Evolutionary conservation across 768 basidiomycete species (phyloP), one percentile per base, ranked within the genome.

Genomic region (Fibroporia radiculosa): DNA sequence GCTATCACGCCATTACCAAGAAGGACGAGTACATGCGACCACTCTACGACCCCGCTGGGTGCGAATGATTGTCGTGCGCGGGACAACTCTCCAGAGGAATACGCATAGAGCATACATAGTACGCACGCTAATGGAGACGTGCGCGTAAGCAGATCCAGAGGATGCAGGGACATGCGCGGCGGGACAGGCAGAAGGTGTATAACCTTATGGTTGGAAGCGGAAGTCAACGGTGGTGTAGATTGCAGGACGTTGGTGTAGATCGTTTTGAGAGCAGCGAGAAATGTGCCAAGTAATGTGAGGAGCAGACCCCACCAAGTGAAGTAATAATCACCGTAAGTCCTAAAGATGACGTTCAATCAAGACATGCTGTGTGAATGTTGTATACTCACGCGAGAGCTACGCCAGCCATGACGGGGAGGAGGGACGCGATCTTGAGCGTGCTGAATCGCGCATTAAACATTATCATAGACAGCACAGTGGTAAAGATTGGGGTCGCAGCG

Each of bases 271-370:
- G 96, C 85, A 4, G 96, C 96, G 28, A 99, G 77, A 42, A 95
- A 61, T 0, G 95, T 92, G 34, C 96, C 96, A 14, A 93, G 65
- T 12, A 99, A 73, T 0, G 96, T 97, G 18, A 99, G 73, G 57
- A 88, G 53, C 47, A 98, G 77, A 4, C 96, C 96, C 62, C 78
- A 78, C 2, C 70, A 62, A 1, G 92, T 96, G 64, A 85, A 96
- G 56, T 90, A 85, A 65, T 96, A 98, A 58, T 97, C 93, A 43
- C 93, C 96, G 46, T 91, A 95, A 5, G 93, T 96, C 11, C 90
- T 93, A 55, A 24, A 45, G 47, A 29, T 29, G 26, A 38, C 25
- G 41, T n/a, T n/a, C n/a, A n/a, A 49, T 13, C 20, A 43, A 19
- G 11, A 22, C 10, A 16, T 31, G 25, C 25, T n/a, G 37, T 6